A percentile compares a stretch with the other conserved stretches of the same genome.
phyloP scores from a whole-genome alignment of 208 protist genomes.

The Acanthamoeba castellanii region DNA sequence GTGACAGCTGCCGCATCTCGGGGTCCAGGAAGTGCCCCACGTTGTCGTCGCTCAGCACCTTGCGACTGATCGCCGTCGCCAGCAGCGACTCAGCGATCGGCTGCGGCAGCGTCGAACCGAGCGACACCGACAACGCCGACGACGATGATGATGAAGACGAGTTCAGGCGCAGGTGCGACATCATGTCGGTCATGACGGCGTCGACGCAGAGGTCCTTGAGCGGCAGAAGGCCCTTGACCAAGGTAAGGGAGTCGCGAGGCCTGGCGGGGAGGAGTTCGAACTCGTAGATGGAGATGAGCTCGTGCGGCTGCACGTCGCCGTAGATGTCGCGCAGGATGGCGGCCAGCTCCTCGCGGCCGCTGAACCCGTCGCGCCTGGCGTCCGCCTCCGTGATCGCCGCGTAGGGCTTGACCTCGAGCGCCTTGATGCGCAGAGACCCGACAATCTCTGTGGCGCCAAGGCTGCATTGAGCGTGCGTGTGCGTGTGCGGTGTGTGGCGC shows the following conservation, averaged over 20 bases:
- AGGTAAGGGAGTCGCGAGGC: background rate
- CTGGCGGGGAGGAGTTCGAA: background rate
- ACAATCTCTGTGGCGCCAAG: background rate
- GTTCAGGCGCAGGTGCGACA: background rate
- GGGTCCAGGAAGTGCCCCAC: background rate
- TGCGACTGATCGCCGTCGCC: slow-evolving; percentile 16
- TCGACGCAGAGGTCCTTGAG: background rate
- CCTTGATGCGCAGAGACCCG: background rate
- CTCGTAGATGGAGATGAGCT: slow-evolving; percentile 6
- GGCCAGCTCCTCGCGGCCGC: background rate
- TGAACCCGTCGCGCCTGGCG: background rate
- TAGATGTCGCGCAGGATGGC: slow-evolving; percentile 16
- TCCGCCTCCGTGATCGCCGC: background rate
- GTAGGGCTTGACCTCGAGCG: slow-evolving; percentile 18
- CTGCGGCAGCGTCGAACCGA: background rate
- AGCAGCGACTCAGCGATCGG: slow-evolving; percentile 22
- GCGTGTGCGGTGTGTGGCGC: no score
- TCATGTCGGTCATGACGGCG: background rate
- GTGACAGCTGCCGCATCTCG: background rate
- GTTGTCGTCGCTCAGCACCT: slow-evolving; percentile 1
- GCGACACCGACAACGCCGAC: background rate
- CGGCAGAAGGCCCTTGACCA: slow-evolving; percentile 9
- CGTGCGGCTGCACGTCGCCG: background rate
- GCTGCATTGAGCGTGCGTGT: background rate
- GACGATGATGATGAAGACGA: background rate